Percentiles rank a stretch among this genome's conserved stretches.
phyloP scores from a whole-genome alignment of 2,329 filamentous ascomycete genomes.

The Drechslerella coelobrocha region DNA sequence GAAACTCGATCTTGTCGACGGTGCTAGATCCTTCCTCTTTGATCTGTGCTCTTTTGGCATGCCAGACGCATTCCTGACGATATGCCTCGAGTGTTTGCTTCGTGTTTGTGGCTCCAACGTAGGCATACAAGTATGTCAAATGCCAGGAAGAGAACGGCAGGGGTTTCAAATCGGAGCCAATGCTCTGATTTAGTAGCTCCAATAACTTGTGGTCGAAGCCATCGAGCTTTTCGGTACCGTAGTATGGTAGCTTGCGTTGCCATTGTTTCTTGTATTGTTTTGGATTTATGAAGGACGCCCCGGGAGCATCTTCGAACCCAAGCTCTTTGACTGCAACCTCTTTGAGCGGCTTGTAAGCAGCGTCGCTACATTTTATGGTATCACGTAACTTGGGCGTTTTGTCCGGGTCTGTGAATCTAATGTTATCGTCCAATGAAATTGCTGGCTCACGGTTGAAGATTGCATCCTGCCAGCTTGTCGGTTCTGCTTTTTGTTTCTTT shows the following conservation, averaged over 20 bases:
- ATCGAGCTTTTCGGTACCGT: not conserved
- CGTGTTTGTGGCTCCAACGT: slow-evolving; percentile 12
- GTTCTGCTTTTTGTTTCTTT: not conserved
- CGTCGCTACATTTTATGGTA: not conserved
- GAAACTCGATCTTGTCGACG: not conserved
- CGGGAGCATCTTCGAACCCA: too few species aligned
- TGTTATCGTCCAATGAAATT: slow-evolving; percentile 13
- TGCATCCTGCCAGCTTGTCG: slow-evolving; percentile 12
- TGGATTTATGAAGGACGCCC: slow-evolving; percentile 3
- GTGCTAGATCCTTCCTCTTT: slow-evolving; percentile 1
- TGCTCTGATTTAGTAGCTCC: slow-evolving; percentile 6
- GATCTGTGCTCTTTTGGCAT: slow-evolving; percentile 4
- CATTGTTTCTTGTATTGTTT: not conserved
- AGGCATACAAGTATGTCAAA: slow-evolving; percentile 1
- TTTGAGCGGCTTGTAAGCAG: not conserved
- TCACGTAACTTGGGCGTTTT: not conserved
- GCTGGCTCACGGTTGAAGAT: slow-evolving; percentile 18
- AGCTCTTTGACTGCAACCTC: slow-evolving; percentile 9
- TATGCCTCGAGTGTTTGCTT: slow-evolving; percentile 4
- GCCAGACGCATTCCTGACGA: slow-evolving; percentile 1
- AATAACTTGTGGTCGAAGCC: slow-evolving; percentile 14
- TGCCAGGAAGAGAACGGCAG: slow-evolving; percentile 12
- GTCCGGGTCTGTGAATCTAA: slow-evolving; percentile 3
- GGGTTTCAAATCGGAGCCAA: not conserved
- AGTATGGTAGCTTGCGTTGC: not conserved